Conservation (phyloP, 202 grass and related monocot genomes). For the Panicum virgatum region DNA sequence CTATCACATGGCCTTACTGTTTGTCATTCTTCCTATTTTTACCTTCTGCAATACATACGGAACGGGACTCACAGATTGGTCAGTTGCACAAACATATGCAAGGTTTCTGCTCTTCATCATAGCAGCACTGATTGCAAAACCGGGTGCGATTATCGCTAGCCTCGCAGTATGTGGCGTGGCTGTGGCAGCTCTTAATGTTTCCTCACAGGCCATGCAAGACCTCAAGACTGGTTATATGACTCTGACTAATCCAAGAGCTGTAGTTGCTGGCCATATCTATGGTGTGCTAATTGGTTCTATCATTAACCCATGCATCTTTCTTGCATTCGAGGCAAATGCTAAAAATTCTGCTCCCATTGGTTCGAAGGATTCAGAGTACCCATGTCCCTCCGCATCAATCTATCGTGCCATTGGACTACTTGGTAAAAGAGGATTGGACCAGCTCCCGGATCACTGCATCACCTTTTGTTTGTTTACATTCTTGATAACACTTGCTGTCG, state of each 20-base stretch:
- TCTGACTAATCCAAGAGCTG: constrained; percentile 37
- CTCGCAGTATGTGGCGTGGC: constrained; percentile 51
- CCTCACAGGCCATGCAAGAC: constrained; percentile 54
- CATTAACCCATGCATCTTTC: constrained; percentile 39
- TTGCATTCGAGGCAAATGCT: neutral
- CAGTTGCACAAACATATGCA: constrained; percentile 33
- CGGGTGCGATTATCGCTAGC: constrained; percentile 51
- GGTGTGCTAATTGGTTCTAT: constrained; percentile 43
- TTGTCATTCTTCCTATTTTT: constrained; percentile 37
- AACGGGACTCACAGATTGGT: constrained; percentile 67
- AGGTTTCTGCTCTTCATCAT: constrained; percentile 54
- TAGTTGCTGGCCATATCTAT: constrained; percentile 47
- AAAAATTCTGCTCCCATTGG: neutral
- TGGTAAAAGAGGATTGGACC: constrained; percentile 32
- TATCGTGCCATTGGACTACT: constrained; percentile 40
- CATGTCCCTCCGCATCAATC: constrained; percentile 27
- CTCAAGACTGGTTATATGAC: constrained; percentile 60
- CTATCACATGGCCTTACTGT: constrained; percentile 45
- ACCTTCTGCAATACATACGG: constrained; percentile 61
- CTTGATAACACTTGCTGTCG: neutral
- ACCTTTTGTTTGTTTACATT: neutral
- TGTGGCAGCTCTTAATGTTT: constrained; percentile 33
- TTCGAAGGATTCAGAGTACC: constrained; percentile 12
- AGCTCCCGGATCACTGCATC: constrained; percentile 28
- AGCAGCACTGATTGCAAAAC: constrained; percentile 42